These are phyloP conservation scores for Kondoa malvinella DNA, from an alignment of 768 basidiomycete species.

Conservation along the genomic window DNA sequence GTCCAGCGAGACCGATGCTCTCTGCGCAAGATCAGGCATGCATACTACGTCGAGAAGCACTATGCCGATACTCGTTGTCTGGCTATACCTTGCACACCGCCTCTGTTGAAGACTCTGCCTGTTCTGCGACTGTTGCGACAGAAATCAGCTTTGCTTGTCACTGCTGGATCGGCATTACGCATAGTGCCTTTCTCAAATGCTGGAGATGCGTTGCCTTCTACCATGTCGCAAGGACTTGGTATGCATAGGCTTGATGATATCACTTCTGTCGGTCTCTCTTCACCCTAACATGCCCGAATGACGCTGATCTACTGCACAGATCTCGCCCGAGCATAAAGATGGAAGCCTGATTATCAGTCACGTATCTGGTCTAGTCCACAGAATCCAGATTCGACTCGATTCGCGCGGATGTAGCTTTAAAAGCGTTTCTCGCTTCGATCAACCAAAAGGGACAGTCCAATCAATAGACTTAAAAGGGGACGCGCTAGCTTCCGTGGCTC, in stretches of 20 bases:
- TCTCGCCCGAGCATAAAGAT: neutral
- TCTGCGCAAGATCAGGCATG: neutral
- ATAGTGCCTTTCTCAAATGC: neutral
- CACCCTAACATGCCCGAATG: neutral
- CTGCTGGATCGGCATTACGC: neutral
- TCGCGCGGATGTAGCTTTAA: neutral
- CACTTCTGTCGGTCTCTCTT: neutral
- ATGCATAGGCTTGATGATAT: neutral
- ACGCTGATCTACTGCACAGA: neutral
- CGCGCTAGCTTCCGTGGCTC: neutral
- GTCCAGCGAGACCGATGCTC: neutral
- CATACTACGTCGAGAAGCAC: neutral
- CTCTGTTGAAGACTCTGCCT: neutral
- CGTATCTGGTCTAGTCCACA: neutral
- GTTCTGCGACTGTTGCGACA: neutral
- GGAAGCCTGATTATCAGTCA: neutral
- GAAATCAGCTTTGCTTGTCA: neutral
- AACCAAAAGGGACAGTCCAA: neutral
- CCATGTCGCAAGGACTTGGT: neutral
- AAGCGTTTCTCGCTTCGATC: neutral
- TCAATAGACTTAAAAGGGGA: neutral
- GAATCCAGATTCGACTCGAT: neutral
- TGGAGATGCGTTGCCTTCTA: neutral
- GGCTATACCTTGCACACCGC: neutral
- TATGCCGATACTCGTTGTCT: neutral